phyloP scores from a whole-genome alignment of 257 asterid species.

The Ilex aquifolium region DNA sequence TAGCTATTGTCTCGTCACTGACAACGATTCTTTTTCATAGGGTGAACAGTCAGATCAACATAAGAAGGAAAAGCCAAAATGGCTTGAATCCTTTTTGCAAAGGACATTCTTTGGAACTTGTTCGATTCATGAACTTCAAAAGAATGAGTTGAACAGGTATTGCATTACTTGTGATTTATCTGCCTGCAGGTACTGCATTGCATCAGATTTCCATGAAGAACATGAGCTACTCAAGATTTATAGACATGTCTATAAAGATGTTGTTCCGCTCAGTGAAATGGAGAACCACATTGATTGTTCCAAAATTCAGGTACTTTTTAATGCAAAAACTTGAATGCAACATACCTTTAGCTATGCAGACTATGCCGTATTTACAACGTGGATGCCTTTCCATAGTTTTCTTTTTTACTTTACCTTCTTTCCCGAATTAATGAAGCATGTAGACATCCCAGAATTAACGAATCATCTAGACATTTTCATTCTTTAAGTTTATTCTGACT shows the following conservation, averaged over 20 bases:
- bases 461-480: no score
- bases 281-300: slow-evolving; percentile 15
- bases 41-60: not conserved
- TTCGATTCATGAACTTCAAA: slow-evolving; percentile 16
- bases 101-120: slow-evolving; percentile 37
- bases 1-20: no score
- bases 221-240: slow-evolving; percentile 19
- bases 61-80: slow-evolving; percentile 12
- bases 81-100: slow-evolving; percentile 26
- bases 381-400: no score
- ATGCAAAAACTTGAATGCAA: no score
- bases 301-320: slow-evolving; percentile 21
- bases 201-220: slow-evolving; percentile 11
- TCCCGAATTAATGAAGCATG: no score
- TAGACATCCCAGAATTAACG: no score
- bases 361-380: no score
- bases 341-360: no score
- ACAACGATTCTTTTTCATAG: not conserved
- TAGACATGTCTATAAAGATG: slow-evolving; percentile 31
- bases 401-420: no score
- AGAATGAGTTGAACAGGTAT: slow-evolving; percentile 32
- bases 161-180: slow-evolving; percentile 31
- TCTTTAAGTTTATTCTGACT: no score
- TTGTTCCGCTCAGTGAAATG: slow-evolving; percentile 22
- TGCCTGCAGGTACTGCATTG: slow-evolving; percentile 30